Base-by-base conservation (phyloP, 306 rosid genomes). In the Oxytropis ochrocephala region DNA sequence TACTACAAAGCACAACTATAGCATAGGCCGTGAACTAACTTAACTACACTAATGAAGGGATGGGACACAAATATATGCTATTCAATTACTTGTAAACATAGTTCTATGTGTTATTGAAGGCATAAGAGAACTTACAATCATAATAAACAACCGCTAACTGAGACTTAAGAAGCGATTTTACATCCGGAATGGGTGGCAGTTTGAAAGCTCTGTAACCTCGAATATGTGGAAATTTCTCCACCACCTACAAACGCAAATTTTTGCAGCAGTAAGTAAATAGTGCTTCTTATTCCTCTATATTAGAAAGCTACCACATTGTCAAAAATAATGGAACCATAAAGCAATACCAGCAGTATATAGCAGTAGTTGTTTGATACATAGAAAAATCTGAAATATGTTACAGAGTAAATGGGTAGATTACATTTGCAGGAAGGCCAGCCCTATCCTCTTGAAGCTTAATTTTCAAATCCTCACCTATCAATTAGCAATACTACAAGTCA, bases 191-290 rank as follows among this genome's bases (percentile, higher is more conserved):
- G 18, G 86, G 68, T 44, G 89, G 94, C 75, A 90, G 70, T 48
- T 54, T 85, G 77, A 84, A 87, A 73, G 89, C 82, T 79, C 64
- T 80, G 69, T 82, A 91, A 62, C 82, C 90, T 62, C 65, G 83
- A 58, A 94, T 87, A 71, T 87, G 99, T 8, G 95, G 97, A 76
- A 91, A 88, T 70, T 90, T 94, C 72, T 84, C 82, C 39, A 79
- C 79, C 83, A 94, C 99, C 99, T 91, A 68, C 21, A 61, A 83
- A 56, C 24, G 30, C 71, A 50, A 38, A 35, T 46, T 27, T 48
- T 33, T 33, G 54, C 8, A 41, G 3, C 16, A 48, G 55, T 49
- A 35, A 73, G 54, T 57, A 61, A 76, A 63, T 59, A 44, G 32
- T 65, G 67, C 27, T 27, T n/a, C 27, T 27, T n/a, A 47, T 42